Evolutionary conservation across 495 filamentous ascomycete species (phyloP).

Genomic region (Podospora bellae-mahoneyi): DNA sequence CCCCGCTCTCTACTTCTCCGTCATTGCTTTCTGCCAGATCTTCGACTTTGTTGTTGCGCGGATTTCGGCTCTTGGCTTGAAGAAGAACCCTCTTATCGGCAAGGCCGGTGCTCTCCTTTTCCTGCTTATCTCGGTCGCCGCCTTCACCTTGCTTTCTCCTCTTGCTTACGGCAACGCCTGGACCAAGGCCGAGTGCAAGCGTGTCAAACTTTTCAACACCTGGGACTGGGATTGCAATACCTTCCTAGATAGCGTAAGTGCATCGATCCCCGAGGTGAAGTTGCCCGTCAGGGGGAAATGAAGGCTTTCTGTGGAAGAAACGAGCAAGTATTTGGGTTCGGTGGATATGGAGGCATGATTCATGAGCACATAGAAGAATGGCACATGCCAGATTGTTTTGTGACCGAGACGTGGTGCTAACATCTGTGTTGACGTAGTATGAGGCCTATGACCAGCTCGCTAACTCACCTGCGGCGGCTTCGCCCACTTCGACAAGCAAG

Average conservation of each 20-base stretch:
- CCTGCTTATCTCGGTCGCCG: slow-evolving; percentile 65
- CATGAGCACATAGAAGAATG: slow-evolving; percentile 6
- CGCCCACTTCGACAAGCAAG: slow-evolving; percentile 9
- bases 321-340: neutral
- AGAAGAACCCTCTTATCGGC: slow-evolving; percentile 68
- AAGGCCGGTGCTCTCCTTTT: slow-evolving; percentile 65
- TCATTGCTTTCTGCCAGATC: slow-evolving; percentile 81
- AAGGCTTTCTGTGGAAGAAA: neutral
- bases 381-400: neutral
- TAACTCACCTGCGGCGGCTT: slow-evolving; percentile 4
- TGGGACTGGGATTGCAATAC: slow-evolving; percentile 99
- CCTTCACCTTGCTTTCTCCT: slow-evolving; percentile 82
- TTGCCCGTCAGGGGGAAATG: slow-evolving; percentile 28
- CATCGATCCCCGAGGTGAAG: slow-evolving; percentile 33
- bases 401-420: slow-evolving; percentile 5
- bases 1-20: slow-evolving; percentile 83
- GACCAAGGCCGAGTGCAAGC: slow-evolving; percentile 81
- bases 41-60: slow-evolving; percentile 80
- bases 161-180: slow-evolving; percentile 90
- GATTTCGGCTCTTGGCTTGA: slow-evolving; percentile 62
- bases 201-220: slow-evolving; percentile 77
- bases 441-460: slow-evolving; percentile 40
- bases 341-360: neutral
- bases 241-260: slow-evolving; percentile 83
- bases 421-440: slow-evolving; percentile 33